phyloP scores from a whole-genome alignment of 2,329 filamentous ascomycete genomes.

The Sarocladium kiliense region DNA sequence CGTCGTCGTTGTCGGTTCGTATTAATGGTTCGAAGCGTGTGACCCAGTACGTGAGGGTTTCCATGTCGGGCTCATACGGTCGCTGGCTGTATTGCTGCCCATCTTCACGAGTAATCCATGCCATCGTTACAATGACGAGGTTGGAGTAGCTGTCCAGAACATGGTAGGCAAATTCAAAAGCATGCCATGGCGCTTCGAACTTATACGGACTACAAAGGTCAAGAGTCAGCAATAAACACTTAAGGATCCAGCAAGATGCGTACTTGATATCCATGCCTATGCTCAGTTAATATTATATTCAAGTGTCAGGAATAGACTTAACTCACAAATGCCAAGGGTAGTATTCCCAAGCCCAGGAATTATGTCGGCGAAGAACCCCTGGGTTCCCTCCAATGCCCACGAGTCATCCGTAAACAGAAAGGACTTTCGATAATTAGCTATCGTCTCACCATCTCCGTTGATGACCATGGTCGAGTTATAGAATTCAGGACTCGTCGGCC shows the following conservation, averaged over 20 bases:
- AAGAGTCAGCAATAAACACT: too few relatives aligned
- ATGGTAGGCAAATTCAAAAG: constrained; percentile 45
- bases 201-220: constrained; percentile 27
- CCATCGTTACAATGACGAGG: constrained; percentile 68
- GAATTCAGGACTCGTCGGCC: constrained; percentile 47
- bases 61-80: constrained; percentile 60
- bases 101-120: constrained; percentile 63
- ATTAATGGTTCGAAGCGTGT: constrained; percentile 65
- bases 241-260: too few relatives aligned
- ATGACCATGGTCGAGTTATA: constrained; percentile 52
- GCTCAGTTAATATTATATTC: too few relatives aligned
- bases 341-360: constrained; percentile 44
- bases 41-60: constrained; percentile 72
- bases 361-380: constrained; percentile 42
- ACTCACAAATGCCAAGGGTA: constrained; percentile 51
- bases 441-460: constrained; percentile 50
- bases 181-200: constrained; percentile 32
- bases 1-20: constrained; percentile 41
- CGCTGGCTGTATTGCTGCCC: constrained; percentile 37
- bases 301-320: too few relatives aligned
- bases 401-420: constrained; percentile 57
- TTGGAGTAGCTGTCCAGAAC: constrained; percentile 51
- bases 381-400: constrained; percentile 51
- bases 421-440: constrained; percentile 57
- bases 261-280: constrained; percentile 8